Percentiles rank a stretch among this genome's conserved stretches.
These are phyloP conservation scores for Aeschynomene evenia DNA, from an alignment of 306 rosid genomes.

Conservation along the genomic window DNA sequence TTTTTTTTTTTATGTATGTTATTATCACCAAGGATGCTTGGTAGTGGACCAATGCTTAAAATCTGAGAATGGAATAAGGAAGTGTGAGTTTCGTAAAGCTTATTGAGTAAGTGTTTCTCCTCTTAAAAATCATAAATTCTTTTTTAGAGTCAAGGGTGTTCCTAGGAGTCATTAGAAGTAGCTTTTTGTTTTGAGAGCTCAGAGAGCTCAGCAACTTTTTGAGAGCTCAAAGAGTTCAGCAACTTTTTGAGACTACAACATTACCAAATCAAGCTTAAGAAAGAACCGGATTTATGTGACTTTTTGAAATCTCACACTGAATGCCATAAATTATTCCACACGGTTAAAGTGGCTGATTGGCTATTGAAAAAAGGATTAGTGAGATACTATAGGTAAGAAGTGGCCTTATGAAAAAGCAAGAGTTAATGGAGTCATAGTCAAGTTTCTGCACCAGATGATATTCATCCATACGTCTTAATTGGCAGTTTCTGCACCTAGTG, in stretches of 20 bases:
- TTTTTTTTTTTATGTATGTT: neutral
- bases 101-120: too few relatives aligned
- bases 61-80: neutral
- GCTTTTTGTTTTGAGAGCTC: too few relatives aligned
- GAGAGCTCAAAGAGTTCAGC: too few relatives aligned
- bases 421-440: neutral
- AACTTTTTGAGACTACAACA: too few relatives aligned
- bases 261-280: too few relatives aligned
- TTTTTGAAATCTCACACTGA: neutral
- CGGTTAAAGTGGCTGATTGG: neutral
- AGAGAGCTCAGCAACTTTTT: too few relatives aligned
- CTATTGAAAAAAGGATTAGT: neutral
- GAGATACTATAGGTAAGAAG: neutral
- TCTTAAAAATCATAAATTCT: too few relatives aligned
- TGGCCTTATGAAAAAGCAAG: neutral
- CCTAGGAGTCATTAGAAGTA: too few relatives aligned
- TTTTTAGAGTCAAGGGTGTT: too few relatives aligned
- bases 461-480: neutral
- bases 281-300: neutral
- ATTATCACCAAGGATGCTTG: conserved; percentile 10
- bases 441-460: neutral
- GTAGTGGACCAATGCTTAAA: conserved; percentile 9
- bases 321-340: neutral
- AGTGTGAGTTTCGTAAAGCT: too few relatives aligned
- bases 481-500: conserved; percentile 6